Base-by-base conservation (phyloP, 805 yeast genomes). In the Debaryomyces hansenii region DNA sequence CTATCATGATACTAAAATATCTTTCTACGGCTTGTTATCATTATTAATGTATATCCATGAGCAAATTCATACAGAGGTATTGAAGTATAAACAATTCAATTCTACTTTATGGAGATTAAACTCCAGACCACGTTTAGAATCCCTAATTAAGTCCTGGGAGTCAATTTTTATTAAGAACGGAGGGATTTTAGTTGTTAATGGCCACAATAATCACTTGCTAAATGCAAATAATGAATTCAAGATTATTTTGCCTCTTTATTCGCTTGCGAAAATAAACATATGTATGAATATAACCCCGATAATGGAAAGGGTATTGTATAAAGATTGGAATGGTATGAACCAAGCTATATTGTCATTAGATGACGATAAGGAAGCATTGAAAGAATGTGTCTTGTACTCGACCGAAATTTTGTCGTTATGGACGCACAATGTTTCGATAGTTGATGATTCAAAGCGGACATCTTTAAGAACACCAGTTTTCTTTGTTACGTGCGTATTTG, bases 401-500 rank as follows among this genome's bases (percentile, higher is more conserved):
- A 58, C 83, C 37, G 83, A 77, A 49, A 78, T 85, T 24, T 69
- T 87, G 45, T 78, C 82, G 48, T 66, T 85, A 35, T 87, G 94
- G 95, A 80, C 81, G 40, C 85, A 82, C 51, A 81, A 84, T 41
- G 82, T 84, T n/a, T 77, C 85, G 2, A 79, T 82, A 41, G 78
- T 77, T 24, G 78, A 79, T 43, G 85, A 84, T 59, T 83, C 86
- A 0, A 84, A 80, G 51, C 79, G 80, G 58, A 81, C 87, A 0
- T 80, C 88, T 1, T 75, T 85, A 28, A 70, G 90, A 52, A 85
- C 92, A 0, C 94, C 94, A 1, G 85, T 85, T 21, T 85, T 84
- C 61, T 84, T 87, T 56, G 76, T 85, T 27, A 82, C 90, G 0
- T 83, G 90, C 59, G 75, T 85, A 21, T 84, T 84, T 57, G 78